These are phyloP conservation scores for Musa itinerans DNA, from an alignment of 176 grass and related monocot species.

Conservation along the genomic window DNA sequence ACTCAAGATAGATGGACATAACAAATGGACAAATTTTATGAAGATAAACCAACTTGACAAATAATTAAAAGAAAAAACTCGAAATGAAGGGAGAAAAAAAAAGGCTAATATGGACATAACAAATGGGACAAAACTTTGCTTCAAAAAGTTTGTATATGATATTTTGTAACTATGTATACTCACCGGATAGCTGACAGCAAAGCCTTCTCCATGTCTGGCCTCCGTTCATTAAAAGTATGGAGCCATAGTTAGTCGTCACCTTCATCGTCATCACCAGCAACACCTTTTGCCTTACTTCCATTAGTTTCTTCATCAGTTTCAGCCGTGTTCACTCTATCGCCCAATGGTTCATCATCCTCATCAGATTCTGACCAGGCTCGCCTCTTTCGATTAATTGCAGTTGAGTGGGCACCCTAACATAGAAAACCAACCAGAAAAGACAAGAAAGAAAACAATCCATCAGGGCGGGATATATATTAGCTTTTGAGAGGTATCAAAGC, in stretches of 20 bases:
- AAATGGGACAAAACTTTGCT: no score
- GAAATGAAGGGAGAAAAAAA: no score
- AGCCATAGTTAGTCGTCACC: constrained; percentile 26
- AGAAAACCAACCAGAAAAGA: constrained; percentile 7
- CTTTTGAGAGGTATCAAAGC: not conserved
- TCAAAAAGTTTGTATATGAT: not conserved
- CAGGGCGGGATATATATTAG: not conserved
- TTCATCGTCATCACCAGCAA: constrained; percentile 19
- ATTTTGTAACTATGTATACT: not conserved
- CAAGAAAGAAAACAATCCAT: not conserved
- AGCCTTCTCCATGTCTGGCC: not conserved
- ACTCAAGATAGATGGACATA: no score
- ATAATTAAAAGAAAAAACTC: no score
- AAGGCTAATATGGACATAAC: no score
- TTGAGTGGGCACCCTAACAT: constrained; percentile 37
- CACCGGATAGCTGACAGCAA: not conserved
- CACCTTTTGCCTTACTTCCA: constrained; percentile 20
- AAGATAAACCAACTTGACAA: no score
- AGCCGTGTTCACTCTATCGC: constrained; percentile 25
- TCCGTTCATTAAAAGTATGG: not conserved
- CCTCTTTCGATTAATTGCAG: constrained; percentile 61
- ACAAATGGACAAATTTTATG: no score
- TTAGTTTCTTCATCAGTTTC: constrained; percentile 33
- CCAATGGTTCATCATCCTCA: constrained; percentile 56
- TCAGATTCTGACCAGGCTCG: constrained; percentile 95